phyloP scores from a whole-genome alignment of 2,329 filamentous ascomycete genomes.

The Aspergillus sojae region DNA sequence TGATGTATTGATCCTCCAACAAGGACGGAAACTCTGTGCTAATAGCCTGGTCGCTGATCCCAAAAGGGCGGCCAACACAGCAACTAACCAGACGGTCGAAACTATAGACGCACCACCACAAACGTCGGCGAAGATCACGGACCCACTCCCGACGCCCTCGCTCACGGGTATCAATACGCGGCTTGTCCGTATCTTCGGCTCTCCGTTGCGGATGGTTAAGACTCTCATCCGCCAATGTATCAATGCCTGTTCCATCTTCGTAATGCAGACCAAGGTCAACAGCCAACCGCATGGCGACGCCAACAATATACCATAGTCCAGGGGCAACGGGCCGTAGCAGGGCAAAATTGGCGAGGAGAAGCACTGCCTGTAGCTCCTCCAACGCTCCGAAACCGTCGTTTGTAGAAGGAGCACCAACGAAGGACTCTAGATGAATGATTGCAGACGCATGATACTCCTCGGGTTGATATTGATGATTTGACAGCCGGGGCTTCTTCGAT shows the following conservation, averaged over 20 bases:
- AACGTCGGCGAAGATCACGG: conserved; percentile 78
- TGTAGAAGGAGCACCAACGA: conserved; percentile 67
- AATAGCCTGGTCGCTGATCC: conserved; percentile 93
- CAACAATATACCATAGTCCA: conserved; percentile 95
- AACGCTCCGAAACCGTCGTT: conserved; percentile 75
- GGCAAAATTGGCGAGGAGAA: conserved; percentile 88
- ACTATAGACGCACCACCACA: conserved; percentile 98
- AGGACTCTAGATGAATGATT: conserved; percentile 86
- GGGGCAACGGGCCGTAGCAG: conserved; percentile 88
- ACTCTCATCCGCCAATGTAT: conserved; percentile 48
- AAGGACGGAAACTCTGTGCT: conserved; percentile 92
- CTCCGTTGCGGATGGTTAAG: conserved; percentile 16
- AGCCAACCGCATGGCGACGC: conserved; percentile 85
- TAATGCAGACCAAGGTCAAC: conserved; percentile 92
- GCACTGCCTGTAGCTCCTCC: conserved; percentile 90
- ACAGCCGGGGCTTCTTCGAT: conserved; percentile 56
- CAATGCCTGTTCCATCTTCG: conserved; percentile 76
- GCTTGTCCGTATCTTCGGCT: conserved; percentile 29
- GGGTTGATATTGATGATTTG: conserved; percentile 70
- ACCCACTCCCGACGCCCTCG: conserved; percentile 76
- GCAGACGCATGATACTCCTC: conserved; percentile 97
- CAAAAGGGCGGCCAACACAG: conserved; percentile 89
- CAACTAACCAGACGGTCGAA: conserved; percentile 93
- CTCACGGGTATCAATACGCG: conserved; percentile 56
- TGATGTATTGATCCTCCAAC: conserved; percentile 87